Conservation (phyloP, 2,329 filamentous ascomycete species). For the Pestalotiopsis sp. region DNA sequence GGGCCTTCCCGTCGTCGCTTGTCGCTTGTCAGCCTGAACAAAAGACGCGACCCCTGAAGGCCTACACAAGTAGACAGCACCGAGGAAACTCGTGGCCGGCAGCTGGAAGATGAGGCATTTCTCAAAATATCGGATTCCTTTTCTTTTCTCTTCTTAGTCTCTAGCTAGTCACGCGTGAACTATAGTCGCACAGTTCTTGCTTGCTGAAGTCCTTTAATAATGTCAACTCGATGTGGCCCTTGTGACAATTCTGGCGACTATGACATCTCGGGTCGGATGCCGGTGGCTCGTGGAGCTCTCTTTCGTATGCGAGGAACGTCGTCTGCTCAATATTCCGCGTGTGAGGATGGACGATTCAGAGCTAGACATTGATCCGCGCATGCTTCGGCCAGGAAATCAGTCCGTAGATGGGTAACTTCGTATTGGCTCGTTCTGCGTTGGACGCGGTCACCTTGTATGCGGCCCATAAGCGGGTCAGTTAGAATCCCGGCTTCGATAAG, state of each 20-base stretch:
- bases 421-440: constrained; percentile 33
- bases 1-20: constrained; percentile 6
- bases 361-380: constrained; percentile 7
- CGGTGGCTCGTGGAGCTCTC: neutral
- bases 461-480: constrained; percentile 42
- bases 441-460: constrained; percentile 33
- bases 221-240: neutral
- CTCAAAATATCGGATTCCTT: neutral
- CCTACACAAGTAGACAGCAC: neutral
- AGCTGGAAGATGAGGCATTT: neutral
- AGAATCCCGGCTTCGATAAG: constrained; percentile 60
- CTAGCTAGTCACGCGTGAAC: neutral
- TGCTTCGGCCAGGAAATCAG: neutral
- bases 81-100: neutral
- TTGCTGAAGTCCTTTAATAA: neutral
- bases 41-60: neutral
- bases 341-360: neutral
- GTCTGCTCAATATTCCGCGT: neutral
- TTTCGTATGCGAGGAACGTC: neutral
- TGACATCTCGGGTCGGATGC: neutral
- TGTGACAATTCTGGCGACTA: neutral
- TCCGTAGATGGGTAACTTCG: constrained; percentile 17
- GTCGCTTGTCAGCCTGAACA: neutral
- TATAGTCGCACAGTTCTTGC: neutral
- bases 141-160: neutral